Evolutionary conservation across 768 basidiomycete species (phyloP).

Genomic region (Psilocybe azurescens): DNA sequence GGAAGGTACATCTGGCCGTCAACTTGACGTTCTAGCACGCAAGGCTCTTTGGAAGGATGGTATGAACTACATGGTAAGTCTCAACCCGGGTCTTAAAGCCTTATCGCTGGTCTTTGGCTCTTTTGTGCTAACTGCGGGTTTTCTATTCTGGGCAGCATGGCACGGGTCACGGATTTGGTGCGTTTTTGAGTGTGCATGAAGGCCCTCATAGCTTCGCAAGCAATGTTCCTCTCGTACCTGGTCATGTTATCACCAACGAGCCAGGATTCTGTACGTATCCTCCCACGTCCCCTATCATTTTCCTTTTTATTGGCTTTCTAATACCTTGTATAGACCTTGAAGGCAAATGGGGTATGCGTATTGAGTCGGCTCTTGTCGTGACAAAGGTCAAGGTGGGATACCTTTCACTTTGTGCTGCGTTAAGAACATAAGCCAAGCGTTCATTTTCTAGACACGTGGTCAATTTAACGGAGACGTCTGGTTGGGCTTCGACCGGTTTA

Average conservation of each 20-base stretch:
- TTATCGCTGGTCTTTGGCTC: neutral
- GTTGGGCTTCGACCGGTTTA: slow-evolving; percentile 92
- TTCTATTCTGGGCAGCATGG: slow-evolving; percentile 67
- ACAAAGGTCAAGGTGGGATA: slow-evolving; percentile 58
- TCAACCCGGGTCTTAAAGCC: slow-evolving; percentile 6
- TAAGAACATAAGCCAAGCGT: slow-evolving; percentile 6
- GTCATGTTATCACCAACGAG: slow-evolving; percentile 93
- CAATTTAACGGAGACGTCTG: slow-evolving; percentile 77
- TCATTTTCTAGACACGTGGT: slow-evolving; percentile 60
- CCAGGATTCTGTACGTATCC: slow-evolving; percentile 83
- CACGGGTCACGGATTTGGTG: slow-evolving; percentile 90
- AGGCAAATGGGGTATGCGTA: slow-evolving; percentile 87
- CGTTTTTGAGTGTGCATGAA: slow-evolving; percentile 86
- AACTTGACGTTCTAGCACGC: slow-evolving; percentile 89
- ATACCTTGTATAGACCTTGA: slow-evolving; percentile 59
- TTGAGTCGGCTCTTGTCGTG: slow-evolving; percentile 86
- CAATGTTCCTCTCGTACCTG: slow-evolving; percentile 73
- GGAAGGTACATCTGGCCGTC: slow-evolving; percentile 81
- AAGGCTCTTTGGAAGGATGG: slow-evolving; percentile 89
- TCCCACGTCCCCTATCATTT: slow-evolving; percentile 10
- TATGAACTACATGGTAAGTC: slow-evolving; percentile 75
- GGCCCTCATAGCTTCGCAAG: slow-evolving; percentile 82
- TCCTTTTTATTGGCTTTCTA: slow-evolving; percentile 19
- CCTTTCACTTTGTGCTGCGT: slow-evolving; percentile 15
- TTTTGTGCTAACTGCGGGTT: slow-evolving; percentile 9